These are phyloP conservation scores for Epichloe baconii DNA, from an alignment of 2,329 filamentous ascomycete species.

Conservation along the genomic window DNA sequence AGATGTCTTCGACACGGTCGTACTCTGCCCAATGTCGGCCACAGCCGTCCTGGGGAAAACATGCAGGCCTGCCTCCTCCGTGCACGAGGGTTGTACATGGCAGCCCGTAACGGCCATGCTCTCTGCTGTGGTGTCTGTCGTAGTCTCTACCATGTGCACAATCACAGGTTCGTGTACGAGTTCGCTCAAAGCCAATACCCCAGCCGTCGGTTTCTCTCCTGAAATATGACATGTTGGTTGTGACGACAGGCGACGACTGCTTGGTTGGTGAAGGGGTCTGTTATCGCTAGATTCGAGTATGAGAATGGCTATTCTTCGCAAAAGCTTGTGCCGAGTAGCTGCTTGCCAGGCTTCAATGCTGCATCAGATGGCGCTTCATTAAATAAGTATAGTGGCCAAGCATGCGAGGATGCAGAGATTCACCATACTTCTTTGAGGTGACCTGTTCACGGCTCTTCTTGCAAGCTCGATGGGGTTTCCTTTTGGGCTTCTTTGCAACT, in stretches of 20 bases:
- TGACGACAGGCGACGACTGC: no score
- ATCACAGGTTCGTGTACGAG: neutral
- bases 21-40: no score
- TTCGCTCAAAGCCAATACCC: neutral
- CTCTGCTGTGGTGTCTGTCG: neutral
- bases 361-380: neutral
- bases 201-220: neutral
- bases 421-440: neutral
- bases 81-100: no score
- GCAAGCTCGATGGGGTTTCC: no score
- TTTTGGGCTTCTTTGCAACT: neutral
- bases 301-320: neutral
- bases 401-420: neutral
- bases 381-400: neutral
- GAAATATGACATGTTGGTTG: neutral
- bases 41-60: no score
- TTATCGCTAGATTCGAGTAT: no score
- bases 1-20: no score
- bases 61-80: no score
- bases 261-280: no score
- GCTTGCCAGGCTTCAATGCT: neutral
- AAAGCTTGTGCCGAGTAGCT: neutral
- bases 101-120: no score
- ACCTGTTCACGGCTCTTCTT: neutral
- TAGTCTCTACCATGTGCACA: neutral